A percentile compares a stretch with the other conserved stretches of the same genome.
These are phyloP conservation scores for Powellomyces hirtus DNA, from an alignment of 192 early-diverging fungal genomes.

Conservation along the genomic window DNA sequence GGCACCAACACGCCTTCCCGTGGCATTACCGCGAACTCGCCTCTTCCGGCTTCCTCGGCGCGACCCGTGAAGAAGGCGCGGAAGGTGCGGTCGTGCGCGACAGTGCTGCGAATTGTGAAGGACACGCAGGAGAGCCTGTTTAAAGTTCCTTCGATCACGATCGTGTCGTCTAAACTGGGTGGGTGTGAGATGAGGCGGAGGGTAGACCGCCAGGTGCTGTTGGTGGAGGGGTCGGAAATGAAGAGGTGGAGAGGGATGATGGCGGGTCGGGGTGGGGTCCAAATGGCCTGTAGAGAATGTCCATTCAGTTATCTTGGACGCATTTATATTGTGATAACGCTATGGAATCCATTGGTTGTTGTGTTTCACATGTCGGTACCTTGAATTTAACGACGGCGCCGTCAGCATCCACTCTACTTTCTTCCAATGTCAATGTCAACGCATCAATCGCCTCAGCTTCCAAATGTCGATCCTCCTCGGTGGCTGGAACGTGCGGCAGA, in stretches of 20 bases:
- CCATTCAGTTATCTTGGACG: neutral
- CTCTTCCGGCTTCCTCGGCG: neutral
- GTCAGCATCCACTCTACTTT: neutral
- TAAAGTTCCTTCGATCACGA: conserved; percentile 48
- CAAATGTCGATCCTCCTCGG: neutral
- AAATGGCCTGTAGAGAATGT: conserved; percentile 31
- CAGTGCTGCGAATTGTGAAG: conserved; percentile 40
- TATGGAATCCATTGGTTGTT: no score
- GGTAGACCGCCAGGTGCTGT: conserved; percentile 37
- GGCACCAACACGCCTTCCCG: conserved; percentile 40
- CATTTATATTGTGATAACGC: neutral
- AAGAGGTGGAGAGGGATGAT: conserved; percentile 25
- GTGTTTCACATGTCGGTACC: neutral
- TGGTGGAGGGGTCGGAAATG: conserved; percentile 34
- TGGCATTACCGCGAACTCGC: conserved; percentile 42
- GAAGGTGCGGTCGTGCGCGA: conserved; percentile 26
- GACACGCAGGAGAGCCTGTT: conserved; percentile 45
- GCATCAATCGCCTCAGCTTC: conserved; percentile 15
- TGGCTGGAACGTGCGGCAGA: neutral
- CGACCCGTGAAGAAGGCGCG: conserved; percentile 37
- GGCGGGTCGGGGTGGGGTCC: conserved; percentile 30
- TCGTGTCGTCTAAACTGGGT: conserved; percentile 49
- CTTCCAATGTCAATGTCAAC: conserved; percentile 3
- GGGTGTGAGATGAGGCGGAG: conserved; percentile 35
- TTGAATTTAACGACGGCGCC: neutral